Base-by-base conservation (phyloP, 2,329 filamentous ascomycete species). In the Claviceps lovelessii region DNA sequence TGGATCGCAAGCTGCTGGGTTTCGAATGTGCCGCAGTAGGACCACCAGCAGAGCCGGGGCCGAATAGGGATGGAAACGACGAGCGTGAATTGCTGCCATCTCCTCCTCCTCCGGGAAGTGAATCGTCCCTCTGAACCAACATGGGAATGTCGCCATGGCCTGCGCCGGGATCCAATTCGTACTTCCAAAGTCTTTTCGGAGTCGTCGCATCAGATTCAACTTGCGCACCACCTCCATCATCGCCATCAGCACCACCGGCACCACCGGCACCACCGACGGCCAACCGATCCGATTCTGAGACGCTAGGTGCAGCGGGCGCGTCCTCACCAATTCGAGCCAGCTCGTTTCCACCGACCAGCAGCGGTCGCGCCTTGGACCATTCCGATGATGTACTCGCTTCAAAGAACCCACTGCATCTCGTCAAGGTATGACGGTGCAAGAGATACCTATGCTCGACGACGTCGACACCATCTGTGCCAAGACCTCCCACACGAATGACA, bases 321-420 rank as follows among this genome's bases (percentile, higher is more conserved):
- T 74, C 67, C 68, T 78, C 70, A 61, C 76, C 70, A 59, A 84
- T 76, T 57, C 76, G 75, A 39, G 79, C 70, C 53, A 86, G 68
- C 57, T 83, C 73, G 52, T 69, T 68, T 5, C 68, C 68, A 8
- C 61, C 61, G 1, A 62, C 57, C 17, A 64, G 61, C 51, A 59
- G 66, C 55, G 61, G 63, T 10, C 59, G 63, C 10, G 61, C 60
- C 55, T 64, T 71, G 35, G 69, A 68, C 88, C 88, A 94, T 66
- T 90, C 84, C 55, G 85, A 83, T 63, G 83, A 89, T 48, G 85
- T 90, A 65, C 83, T 88, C 29, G 87, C 86, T 69, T 95, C 88
- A 67, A 97, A 97, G 74, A 95, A 96, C 17, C 89, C 90, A 6
- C 90, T 95, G 64, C 87, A 95, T 69, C 94, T 87, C 37, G 87